Base-by-base conservation (phyloP, 495 filamentous ascomycete species). In the Hyphodiscus hymeniophilus region DNA sequence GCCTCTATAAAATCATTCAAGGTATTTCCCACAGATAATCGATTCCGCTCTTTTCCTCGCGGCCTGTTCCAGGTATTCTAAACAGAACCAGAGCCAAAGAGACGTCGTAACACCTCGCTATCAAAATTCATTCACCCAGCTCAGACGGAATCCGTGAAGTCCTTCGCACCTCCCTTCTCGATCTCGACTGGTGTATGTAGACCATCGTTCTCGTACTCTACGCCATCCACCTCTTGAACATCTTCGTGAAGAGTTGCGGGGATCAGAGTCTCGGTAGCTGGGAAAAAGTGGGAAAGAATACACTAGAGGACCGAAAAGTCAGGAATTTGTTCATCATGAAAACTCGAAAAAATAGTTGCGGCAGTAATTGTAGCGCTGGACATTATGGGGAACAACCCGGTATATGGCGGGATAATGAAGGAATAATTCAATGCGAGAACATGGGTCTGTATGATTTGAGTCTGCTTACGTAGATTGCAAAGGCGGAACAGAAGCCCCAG, bases 21-120 rank as follows among this genome's bases (percentile, higher is more conserved):
- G 81, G 78, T 4, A 82, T 81, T 0, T 85, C 68, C 57, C 69
- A 68, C 1, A 83, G 86, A 57, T 63, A 65, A 1, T 66, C 64
- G 39, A 45, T 65, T 86, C 42, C 76, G 70, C n/a, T n/a, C n/a
- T n/a, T n/a, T n/a, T n/a, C n/a, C n/a, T n/a, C n/a, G n/a, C n/a
- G n/a, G n/a, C n/a, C n/a, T n/a, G n/a, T n/a, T n/a, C n/a, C n/a
- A n/a, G n/a, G n/a, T n/a, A n/a, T n/a, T n/a, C n/a, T 63, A 82
- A 70, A 5, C 26, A 10, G 26, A 10, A 28, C 4, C 4, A 28
- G 26, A 28, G 10, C 4, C 5, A 28, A 28, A 28, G 26, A 28
- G 10, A 28, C 26, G 5, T 28, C 4, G 26, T 4, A 28, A 48
- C 80, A 69, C 6, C 77, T 72, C 57, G 83, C 82, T n/a, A 81